phyloP scores from a whole-genome alignment of 768 basidiomycete species.

The Kwoniella newhampshirensis region DNA sequence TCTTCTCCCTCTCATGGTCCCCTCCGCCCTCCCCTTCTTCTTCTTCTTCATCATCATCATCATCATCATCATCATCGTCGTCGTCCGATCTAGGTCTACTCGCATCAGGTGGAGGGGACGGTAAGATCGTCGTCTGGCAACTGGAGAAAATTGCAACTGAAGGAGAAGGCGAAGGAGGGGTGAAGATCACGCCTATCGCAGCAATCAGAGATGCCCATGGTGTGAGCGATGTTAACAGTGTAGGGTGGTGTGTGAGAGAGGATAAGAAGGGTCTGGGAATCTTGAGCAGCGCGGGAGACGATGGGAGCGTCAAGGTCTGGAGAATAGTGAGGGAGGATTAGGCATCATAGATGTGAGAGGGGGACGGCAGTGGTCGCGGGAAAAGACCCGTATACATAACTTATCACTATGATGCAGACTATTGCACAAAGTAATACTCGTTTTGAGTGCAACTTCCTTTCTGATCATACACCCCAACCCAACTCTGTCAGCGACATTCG shows the following conservation, averaged over 20 bases:
- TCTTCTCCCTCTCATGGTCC: constrained; percentile 42
- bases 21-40: constrained; percentile 7
- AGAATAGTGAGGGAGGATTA: constrained; percentile 40
- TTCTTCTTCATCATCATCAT: background rate
- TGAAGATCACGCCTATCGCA: constrained; percentile 58
- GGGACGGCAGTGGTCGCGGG: too few relatives aligned
- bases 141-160: constrained; percentile 54
- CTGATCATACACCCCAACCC: too few relatives aligned
- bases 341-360: background rate
- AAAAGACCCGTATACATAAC: too few relatives aligned
- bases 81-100: constrained; percentile 67
- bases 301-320: constrained; percentile 82
- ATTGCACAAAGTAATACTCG: too few relatives aligned
- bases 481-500: too few relatives aligned
- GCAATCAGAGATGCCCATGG: constrained; percentile 69
- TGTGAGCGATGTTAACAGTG: constrained; percentile 78
- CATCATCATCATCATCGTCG: constrained; percentile 13
- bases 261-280: constrained; percentile 62
- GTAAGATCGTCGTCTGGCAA: constrained; percentile 76
- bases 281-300: constrained; percentile 82
- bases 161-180: background rate
- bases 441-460: too few relatives aligned
- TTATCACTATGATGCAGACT: too few relatives aligned
- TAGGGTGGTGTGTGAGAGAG: constrained; percentile 75
- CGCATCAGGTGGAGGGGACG: constrained; percentile 83